Base-by-base conservation (phyloP, 805 yeast species). In the Metschnikowia cubensis region DNA sequence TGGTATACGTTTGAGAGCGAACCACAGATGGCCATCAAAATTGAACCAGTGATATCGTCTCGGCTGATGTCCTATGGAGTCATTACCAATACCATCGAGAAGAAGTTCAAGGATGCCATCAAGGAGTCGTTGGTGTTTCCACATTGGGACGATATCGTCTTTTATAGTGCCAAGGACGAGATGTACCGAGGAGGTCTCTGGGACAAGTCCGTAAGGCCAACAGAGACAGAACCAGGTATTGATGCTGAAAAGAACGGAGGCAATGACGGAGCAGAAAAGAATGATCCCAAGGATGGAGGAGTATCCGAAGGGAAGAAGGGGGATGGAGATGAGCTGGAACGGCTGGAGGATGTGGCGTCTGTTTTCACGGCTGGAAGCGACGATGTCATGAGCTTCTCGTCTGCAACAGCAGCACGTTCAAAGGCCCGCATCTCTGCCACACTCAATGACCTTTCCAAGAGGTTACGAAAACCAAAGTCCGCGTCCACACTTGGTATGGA, bases 111-210 rank as follows among this genome's bases (percentile, higher is more conserved):
- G 50, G 96, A 89, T 44, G 87, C 90, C 1, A 75, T 92, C 36
- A 81, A 77, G 53, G 94, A 88, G 33, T 80, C 94, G 6, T 68
- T 94, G 43, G 98, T 94, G 0, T 66, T 80, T 32, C 99, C 99
- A 2, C 83, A 76, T 59, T 86, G 89, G 90, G 98, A 92, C 65
- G 98, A 92, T 63, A 66, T 89, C 37, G 80, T 83, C 0, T 86
- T 88, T 61, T 86, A 75, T 60, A 73, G 80, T 48, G 83, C 97
- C 0, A 66, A 69, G 2, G 75, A 68, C 36, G 96, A 89, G 55
- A 67, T 89, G 13, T 94, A 83, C 65, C 79, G 97, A 55, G 99
- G 97, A 45, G 99, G 99, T 15, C 82, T 92, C 21, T 92, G 98
- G 98, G 90, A 85, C 55, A 73, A 74, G 20, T 38, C 18, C 21